Base-by-base conservation (phyloP, 768 basidiomycete species). In the Phylloporus sp. region DNA sequence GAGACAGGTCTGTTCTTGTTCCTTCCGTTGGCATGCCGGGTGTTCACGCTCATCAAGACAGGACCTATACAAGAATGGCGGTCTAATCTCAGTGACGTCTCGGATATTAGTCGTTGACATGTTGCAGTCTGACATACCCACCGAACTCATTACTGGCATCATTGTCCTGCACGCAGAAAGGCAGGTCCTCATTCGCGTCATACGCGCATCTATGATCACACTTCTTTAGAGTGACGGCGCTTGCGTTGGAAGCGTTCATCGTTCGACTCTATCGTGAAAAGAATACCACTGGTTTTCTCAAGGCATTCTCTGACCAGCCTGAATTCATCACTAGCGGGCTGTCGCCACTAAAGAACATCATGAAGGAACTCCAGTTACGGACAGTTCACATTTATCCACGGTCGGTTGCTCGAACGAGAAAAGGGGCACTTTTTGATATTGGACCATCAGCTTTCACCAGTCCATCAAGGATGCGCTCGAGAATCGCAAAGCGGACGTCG, bases 241-340 rank as follows among this genome's bases (percentile, higher is more conserved):
- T 91, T 1, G 87, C 83, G 21, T 71, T 85, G 38, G 95, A 97
- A 62, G 90, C 93, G 1, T 99, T 98, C 69, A 90, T 97, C 29
- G 85, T 93, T 39, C 81, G 94, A 3, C 71, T 96, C 3, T 97
- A 86, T 62, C 80, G 95, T 33, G 85, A 96, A 66, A 82, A 85
- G 69, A 99, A 97, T 70, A 80, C 77, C 62, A 74, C 73, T 3
- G 95, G 95, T 1, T 99, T 98, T 65, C 71, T 97, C 54, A 98
- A 99, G 66, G 96, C 92, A 0, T 96, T 99, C 61, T 90, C 92
- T 3, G 96, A 98, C 65, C 88, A 97, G 58, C 93, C 95, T 5
- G 96, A 98, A 64, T 81, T 86, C 52, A 96, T 99, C 50, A 93
- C 87, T 0, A 90, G 82, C 52, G 95, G 94, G 1, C 68, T 98